Conservation (phyloP, 2,329 filamentous ascomycete species). For the Venturia aucupariae region DNA sequence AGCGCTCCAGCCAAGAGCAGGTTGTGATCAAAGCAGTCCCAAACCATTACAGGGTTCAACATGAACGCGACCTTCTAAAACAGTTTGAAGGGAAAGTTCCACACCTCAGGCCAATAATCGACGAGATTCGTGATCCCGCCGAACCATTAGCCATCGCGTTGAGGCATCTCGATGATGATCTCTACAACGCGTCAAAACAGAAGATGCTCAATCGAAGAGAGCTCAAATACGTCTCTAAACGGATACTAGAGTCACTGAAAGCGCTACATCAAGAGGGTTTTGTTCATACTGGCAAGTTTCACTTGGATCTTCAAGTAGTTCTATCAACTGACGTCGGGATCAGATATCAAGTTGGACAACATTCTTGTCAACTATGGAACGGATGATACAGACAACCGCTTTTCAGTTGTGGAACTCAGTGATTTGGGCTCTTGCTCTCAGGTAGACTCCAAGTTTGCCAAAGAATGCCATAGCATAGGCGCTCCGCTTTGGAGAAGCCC, state of each 20-base stretch:
- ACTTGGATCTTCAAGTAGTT: conserved; percentile 8
- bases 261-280: conserved; percentile 22
- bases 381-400: conserved; percentile 21
- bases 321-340: neutral
- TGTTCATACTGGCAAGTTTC: conserved; percentile 20
- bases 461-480: conserved; percentile 25
- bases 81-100: conserved; percentile 21
- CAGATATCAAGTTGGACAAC: conserved; percentile 30
- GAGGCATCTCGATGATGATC: conserved; percentile 20
- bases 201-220: conserved; percentile 19
- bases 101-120: conserved; percentile 22
- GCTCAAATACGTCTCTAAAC: conserved; percentile 18
- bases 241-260: conserved; percentile 21
- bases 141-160: conserved; percentile 20
- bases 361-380: conserved; percentile 28
- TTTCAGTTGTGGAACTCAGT: conserved; percentile 27
- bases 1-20: conserved; percentile 15
- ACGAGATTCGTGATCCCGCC: conserved; percentile 22
- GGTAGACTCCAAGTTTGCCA: conserved; percentile 17
- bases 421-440: conserved; percentile 25
- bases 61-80: conserved; percentile 23
- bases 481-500: conserved; percentile 31
- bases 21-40: conserved; percentile 23
- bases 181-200: conserved; percentile 17
- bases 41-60: conserved; percentile 20